These are phyloP conservation scores for Arachnomyces sp. DNA, from an alignment of 2,329 filamentous ascomycete genomes.

Conservation along the genomic window DNA sequence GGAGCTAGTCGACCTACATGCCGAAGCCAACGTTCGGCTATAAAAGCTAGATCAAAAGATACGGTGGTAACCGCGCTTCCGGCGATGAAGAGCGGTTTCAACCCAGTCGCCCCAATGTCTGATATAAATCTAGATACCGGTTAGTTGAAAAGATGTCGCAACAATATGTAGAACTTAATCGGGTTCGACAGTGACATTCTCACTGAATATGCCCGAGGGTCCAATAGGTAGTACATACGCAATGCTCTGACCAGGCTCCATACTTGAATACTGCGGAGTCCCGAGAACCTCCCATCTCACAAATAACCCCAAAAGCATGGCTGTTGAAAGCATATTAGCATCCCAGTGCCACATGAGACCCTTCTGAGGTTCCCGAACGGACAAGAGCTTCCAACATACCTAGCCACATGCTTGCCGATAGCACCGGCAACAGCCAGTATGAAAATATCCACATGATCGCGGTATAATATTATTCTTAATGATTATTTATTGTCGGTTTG, in stretches of 20 bases:
- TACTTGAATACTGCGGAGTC: conserved; percentile 45
- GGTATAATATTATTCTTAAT: conserved; percentile 7
- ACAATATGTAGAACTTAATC: conserved; percentile 1
- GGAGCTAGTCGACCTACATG: conserved; percentile 70
- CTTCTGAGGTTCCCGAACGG: background rate
- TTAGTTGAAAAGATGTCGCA: conserved; percentile 4
- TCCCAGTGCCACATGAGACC: background rate
- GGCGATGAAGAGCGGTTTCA: conserved; percentile 58
- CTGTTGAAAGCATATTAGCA: conserved; percentile 20
- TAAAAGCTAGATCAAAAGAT: conserved; percentile 72
- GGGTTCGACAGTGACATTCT: background rate
- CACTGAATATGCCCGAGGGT: background rate
- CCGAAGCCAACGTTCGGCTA: conserved; percentile 75
- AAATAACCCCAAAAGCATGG: conserved; percentile 55
- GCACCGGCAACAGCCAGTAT: conserved; percentile 50
- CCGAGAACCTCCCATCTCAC: conserved; percentile 49
- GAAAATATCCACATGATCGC: conserved; percentile 37
- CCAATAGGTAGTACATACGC: conserved; percentile 36
- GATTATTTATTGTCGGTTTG: background rate
- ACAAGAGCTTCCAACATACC: conserved; percentile 23
- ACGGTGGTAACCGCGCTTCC: conserved; percentile 60
- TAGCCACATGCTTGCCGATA: conserved; percentile 51
- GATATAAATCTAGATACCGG: conserved; percentile 33
- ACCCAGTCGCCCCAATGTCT: conserved; percentile 50
- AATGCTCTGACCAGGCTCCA: conserved; percentile 46